Percentiles rank a stretch among this genome's conserved stretches.
Conservation (phyloP, 345 rosid species). For the Eucalyptus pauciflora region DNA sequence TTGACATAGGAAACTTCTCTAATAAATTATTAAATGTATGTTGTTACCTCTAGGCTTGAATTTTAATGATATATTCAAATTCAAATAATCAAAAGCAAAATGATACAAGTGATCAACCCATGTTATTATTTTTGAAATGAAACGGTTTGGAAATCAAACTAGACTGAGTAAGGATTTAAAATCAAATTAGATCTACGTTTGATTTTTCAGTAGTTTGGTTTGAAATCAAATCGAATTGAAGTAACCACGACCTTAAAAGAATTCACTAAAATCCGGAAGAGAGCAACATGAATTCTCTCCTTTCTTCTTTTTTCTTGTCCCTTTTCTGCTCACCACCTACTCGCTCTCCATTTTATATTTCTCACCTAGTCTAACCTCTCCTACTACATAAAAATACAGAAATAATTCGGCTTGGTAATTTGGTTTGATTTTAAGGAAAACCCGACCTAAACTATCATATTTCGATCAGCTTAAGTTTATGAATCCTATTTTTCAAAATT, state of each 20-base stretch:
- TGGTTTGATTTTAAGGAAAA: background rate
- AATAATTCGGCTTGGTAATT: background rate
- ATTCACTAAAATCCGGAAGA: background rate
- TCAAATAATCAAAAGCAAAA: background rate
- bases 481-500: background rate
- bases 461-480: background rate
- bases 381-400: background rate
- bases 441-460: background rate
- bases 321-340: background rate
- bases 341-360: background rate
- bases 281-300: background rate
- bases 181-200: too few species aligned
- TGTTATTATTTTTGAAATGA: background rate
- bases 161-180: too few species aligned
- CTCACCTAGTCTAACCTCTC: background rate
- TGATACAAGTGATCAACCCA: background rate
- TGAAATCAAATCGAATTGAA: accelerated
- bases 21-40: background rate
- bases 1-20: background rate
- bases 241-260: background rate
- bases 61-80: background rate
- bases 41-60: background rate
- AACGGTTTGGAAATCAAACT: accelerated
- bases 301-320: background rate
- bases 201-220: background rate